Evolutionary conservation across 139 green algal species (phyloP).

Genomic region (Chlamydomonas eustigma): DNA sequence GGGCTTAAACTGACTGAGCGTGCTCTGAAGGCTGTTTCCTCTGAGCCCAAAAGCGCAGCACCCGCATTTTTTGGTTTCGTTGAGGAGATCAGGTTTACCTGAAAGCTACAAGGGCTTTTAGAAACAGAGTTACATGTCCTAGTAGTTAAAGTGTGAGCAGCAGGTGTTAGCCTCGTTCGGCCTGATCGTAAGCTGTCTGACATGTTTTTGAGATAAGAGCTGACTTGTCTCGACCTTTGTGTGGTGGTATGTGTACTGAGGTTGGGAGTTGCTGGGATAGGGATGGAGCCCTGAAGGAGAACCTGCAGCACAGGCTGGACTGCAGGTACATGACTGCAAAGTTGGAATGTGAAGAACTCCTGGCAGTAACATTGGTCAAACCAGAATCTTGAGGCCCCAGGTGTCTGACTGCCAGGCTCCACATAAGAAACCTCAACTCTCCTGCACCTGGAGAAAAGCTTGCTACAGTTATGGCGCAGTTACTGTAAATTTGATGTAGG

Average conservation of each 20-base stretch:
- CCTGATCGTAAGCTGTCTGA: neutral
- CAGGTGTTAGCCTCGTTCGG: neutral
- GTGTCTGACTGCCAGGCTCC: neutral
- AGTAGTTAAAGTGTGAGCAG: neutral
- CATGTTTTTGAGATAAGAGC: neutral
- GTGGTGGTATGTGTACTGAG: neutral
- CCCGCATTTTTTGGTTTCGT: too few species aligned
- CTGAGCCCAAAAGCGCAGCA: too few species aligned
- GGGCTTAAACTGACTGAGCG: too few species aligned
- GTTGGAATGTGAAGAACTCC: neutral
- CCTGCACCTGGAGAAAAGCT: too few species aligned
- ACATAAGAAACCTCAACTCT: too few species aligned
- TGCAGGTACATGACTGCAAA: neutral
- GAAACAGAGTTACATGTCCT: too few species aligned
- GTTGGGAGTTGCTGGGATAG: neutral
- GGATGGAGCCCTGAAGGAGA: neutral
- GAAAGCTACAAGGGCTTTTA: too few species aligned
- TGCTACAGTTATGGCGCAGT: too few species aligned
- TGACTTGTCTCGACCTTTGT: neutral
- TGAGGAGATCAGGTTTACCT: too few species aligned
- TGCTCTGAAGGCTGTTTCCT: too few species aligned
- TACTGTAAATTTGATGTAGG: too few species aligned
- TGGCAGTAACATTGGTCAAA: neutral
- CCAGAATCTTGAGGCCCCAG: neutral
- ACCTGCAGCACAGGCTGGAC: neutral